Evolutionary conservation across 371 early-diverging fungal species (phyloP).

Genomic region (Amoeboradix gromovi): DNA sequence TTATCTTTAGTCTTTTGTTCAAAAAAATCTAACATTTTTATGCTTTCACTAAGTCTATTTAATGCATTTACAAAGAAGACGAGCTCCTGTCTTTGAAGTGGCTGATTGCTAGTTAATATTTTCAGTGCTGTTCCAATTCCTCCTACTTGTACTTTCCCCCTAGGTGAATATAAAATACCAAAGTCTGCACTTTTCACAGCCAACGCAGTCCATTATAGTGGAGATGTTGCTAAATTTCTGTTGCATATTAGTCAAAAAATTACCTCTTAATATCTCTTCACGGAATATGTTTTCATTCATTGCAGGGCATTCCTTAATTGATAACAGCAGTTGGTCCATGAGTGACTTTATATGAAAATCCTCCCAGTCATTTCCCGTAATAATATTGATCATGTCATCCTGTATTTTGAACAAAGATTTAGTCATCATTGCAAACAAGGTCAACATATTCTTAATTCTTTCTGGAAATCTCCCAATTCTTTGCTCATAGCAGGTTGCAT

Average conservation of each 20-base stretch:
- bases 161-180: too few relatives aligned
- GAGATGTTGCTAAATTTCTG: slow-evolving; percentile 77
- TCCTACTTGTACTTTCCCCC: slow-evolving; percentile 43
- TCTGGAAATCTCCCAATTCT: slow-evolving; percentile 66
- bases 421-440: slow-evolving; percentile 49
- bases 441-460: slow-evolving; percentile 71
- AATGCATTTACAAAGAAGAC: slow-evolving; percentile 74
- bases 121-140: slow-evolving; percentile 71
- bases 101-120: slow-evolving; percentile 18
- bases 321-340: too few relatives aligned
- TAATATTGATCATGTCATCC: slow-evolving; percentile 36
- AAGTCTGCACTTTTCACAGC: slow-evolving; percentile 85
- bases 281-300: too few relatives aligned
- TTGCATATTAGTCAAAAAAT: too few relatives aligned
- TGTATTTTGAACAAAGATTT: slow-evolving; percentile 51
- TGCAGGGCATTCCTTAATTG: too few relatives aligned
- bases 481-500: slow-evolving; percentile 55
- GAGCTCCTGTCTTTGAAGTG: slow-evolving; percentile 47
- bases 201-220: slow-evolving; percentile 87
- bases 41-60: slow-evolving; percentile 21
- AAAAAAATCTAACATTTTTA: not conserved
- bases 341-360: too few relatives aligned
- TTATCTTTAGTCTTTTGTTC: not conserved
- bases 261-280: too few relatives aligned
- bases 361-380: too few relatives aligned